Evolutionary conservation across 352 stramenopile species (phyloP), one percentile per base, ranked within the genome.

Genomic region (Globisporangium radiosum): DNA sequence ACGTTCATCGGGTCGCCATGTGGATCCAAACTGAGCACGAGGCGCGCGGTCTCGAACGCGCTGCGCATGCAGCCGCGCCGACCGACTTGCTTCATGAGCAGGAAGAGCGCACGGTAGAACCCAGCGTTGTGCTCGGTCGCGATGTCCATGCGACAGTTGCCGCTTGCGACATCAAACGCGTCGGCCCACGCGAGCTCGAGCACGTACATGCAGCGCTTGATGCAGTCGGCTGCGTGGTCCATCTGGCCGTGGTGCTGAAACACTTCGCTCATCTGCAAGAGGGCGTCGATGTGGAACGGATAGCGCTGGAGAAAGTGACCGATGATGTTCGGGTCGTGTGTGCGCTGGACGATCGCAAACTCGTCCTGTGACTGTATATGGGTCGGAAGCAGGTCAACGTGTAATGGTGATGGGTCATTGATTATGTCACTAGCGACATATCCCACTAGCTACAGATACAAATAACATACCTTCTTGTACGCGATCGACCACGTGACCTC

Each of bases 161-260:
- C 85, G 57, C 87, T 90, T 7, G 73, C 71, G 8, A 94, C 85
- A 60, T 93, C 78, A 48, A 92, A 94, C 49, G 92, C 75, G 56
- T 92, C 82, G 17, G 77, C 78, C 85, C 85, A 94, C 17, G 85
- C 82, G 10, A 94, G 68, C 58, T 94, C 85, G 8, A 92, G 65
- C 36, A 89, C 74, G 54, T 90, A 94, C 66, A 94, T 85, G 59
- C 85, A 92, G 17, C 81, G 76, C 68, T 94, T 92, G 62, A 94
- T 92, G 59, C 81, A 91, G 57, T 94, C 85, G 0, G 76, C 68
- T 0, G 85, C 78, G 48, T 94, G 81, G 44, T 94, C 85, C 78
- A 93, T 94, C 54, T 94, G 85, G 2, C 85, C 85, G 52, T 94
- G 85, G 56, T 94, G 85, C 65, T 94, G 85, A 59, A 90, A 93